Evolutionary conservation across 352 stramenopile species (phyloP), one percentile per base, ranked within the genome.

Genomic region (Globisporangium carolinianum): DNA sequence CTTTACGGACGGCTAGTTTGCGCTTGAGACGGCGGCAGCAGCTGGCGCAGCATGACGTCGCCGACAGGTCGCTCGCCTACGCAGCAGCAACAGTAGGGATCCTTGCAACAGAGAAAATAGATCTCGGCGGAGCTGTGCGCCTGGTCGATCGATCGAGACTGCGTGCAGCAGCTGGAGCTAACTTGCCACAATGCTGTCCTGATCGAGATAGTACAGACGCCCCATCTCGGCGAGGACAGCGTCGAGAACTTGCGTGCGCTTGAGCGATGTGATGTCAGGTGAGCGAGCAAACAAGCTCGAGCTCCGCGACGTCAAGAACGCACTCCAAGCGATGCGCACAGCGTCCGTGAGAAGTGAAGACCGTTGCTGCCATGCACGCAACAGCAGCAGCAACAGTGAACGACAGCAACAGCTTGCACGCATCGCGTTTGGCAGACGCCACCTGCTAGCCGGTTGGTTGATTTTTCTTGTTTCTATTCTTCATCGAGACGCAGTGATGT

Each of bases 121-220:
- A 47, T 47, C 42, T 15, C 12, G n/a, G 42, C 42, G 42, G 24
- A 3, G 24, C 24, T 32, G 24, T 32, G 24, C 39, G 7, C 39
- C 39, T 43, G 39, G 7, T 12, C 39, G 39, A 43, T 32, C 42
- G 41, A 15, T 15, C 12, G 7, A 17, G 9, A 47, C 42, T 47
- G 42, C 42, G 42, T 15, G 12, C 11, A n/a, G 12, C 8, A 11
- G 12, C 42, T 47, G 42, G 42, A 49, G 45, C 45, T 49, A 49
- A 36, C 45, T 49, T 32, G 45, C 45, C 45, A 24, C 45, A 49
- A 36, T 35, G 45, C 7, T 49, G 45, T 49, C 45, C 45, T 49
- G 45, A 49, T 49, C 45, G 45, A n/a, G 45, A 49, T 49, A 24
- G 45, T 49, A 35, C 45, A 12, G 45, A 35, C 45, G 17, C 45